Conservation (phyloP, 176 grass and related monocot species). For the Phoenix dactylifera region DNA sequence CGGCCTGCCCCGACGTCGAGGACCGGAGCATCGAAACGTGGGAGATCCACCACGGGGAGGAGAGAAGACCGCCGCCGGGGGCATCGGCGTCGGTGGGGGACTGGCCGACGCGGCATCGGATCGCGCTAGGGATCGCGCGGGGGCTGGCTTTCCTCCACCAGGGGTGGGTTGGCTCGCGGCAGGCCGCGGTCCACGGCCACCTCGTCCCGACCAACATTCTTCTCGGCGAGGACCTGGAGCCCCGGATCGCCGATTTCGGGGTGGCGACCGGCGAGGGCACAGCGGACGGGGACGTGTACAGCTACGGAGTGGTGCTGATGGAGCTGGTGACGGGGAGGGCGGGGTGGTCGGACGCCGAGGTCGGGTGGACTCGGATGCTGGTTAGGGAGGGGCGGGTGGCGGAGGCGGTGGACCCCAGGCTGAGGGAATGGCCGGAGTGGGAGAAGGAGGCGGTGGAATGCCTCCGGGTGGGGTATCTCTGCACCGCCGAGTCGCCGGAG, state of each 20-base stretch:
- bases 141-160: constrained; percentile 92
- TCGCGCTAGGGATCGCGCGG: constrained; percentile 60
- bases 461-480: too few species aligned
- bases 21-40: constrained; percentile 36
- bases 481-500: too few species aligned
- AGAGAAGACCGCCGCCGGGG: neutral
- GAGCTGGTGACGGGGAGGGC: constrained; percentile 67
- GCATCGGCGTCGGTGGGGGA: neutral
- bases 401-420: constrained; percentile 46
- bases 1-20: constrained; percentile 36
- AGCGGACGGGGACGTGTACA: constrained; percentile 50
- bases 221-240: constrained; percentile 66
- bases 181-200: constrained; percentile 52
- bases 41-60: constrained; percentile 14
- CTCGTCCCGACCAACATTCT: constrained; percentile 65
- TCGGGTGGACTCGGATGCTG: constrained; percentile 43
- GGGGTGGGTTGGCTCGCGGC: constrained; percentile 52
- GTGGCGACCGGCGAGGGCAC: constrained; percentile 1
- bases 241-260: constrained; percentile 54
- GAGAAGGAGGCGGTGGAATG: neutral
- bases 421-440: constrained; percentile 6
- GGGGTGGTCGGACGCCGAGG: constrained; percentile 11
- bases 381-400: constrained; percentile 39
- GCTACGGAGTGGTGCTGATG: constrained; percentile 60
- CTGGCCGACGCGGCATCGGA: constrained; percentile 65